Evolutionary conservation across 306 rosid species (phyloP), one percentile per base, ranked within the genome.

Genomic region (Erythrophleum fordii): DNA sequence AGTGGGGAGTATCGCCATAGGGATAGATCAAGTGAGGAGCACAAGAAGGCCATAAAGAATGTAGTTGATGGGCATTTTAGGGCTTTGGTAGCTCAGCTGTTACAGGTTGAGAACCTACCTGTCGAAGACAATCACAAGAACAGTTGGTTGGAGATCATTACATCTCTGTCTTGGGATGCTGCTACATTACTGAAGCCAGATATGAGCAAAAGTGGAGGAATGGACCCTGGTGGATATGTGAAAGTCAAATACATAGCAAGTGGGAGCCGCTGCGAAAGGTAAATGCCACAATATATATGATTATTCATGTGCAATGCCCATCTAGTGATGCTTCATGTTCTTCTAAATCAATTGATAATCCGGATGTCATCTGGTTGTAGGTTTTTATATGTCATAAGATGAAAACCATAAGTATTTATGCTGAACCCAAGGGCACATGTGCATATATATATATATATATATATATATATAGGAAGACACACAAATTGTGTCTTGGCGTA

Each of bases 181-280:
- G 99, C 99, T 77, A 84, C 97, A 39, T 83, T 92, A 68, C 81
- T 96, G 75, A 96, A 93, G 85, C 99, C 99, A 79, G 97, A 96
- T 89, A 96, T 68, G 87, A 96, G 99, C 88, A 88, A 81, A 77
- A 84, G 98, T 68, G 99, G 99, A 61, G 94, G 97, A 73, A 96
- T 96, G 99, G 98, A 96, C 83, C 99, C 97, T 10, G 97, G 97
- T 84, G 95, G 97, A 75, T 92, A 93, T 79, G 97, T 90, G 58
- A 96, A 96, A 90, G 91, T 96, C 75, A 96, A 96, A 88, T 93
- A 97, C 87, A 77, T 96, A 82, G 97, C 97, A 78, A 88, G 90
- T 62, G 99, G 99, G 78, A 80, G 70, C 73, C 91, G 89, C 56
- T 29, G 55, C 58, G 90, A 93, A 49, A 93, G 99, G 98, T 93